Base-by-base conservation (phyloP, 1,139 yeast genomes). In the Torulaspora globosa region DNA sequence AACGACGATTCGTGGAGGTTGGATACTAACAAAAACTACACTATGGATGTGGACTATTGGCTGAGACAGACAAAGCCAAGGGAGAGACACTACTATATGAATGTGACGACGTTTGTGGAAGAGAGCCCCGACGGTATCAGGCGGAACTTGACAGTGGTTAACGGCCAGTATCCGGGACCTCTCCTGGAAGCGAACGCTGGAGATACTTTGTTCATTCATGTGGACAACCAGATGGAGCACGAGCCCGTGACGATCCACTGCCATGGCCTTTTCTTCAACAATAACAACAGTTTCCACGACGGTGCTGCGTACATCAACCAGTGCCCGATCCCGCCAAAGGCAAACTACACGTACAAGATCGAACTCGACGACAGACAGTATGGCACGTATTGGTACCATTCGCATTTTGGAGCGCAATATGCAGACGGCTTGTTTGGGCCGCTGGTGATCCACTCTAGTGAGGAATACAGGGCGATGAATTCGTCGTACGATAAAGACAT, bases 371-470 rank as follows among this genome's bases (percentile, higher is more conserved):
- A 61, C 29, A 67, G 69, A 35, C 82, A 79, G 59, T 70, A 70
- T 35, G 84, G 84, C 34, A 75, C 82, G 9, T 79, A 68, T 60
- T 79, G 83, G 83, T 79, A 79, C 65, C 84, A 79, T 58, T 76
- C 82, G 9, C 84, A 79, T 60, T 72, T 76, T 48, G 68, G 71
- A 0, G 71, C 80, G 23, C 84, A 79, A 59, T 75, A 75, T 50
- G 77, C 80, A 37, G 83, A 79, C 58, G 84, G 83, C 23, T 66
- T 78, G 54, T 70, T 82, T 53, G 82, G 80, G n/a, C 69, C 73
- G 41, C 70, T 79, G 52, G 70, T 78, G 18, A 71, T 78, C 38
- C 80, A 76, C 49, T 68, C 63, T 24, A 68, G 67, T 30, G 59
- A 58, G 6, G 63, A 59, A 8, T 63, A 65, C 18, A 65, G 67